phyloP scores from a whole-genome alignment of 768 basidiomycete species.

The Suillus discolor region DNA sequence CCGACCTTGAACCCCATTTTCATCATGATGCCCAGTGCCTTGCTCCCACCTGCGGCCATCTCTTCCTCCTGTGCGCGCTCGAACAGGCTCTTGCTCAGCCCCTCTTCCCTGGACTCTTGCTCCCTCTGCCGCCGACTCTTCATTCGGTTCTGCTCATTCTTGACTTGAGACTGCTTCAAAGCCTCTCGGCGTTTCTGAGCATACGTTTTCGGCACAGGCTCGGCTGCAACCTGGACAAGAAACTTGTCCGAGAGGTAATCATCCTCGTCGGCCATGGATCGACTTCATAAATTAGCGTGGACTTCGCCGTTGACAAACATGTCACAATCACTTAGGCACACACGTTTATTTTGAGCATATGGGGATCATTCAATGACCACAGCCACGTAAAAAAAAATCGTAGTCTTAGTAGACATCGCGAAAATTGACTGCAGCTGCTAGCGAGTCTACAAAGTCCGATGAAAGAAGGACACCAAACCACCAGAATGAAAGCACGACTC shows the following conservation, averaged over 20 bases:
- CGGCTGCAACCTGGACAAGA: conserved; percentile 44
- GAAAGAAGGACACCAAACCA: conserved; percentile 48
- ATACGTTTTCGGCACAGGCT: conserved; percentile 61
- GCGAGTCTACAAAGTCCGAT: conserved; percentile 34
- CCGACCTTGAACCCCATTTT: conserved; percentile 93
- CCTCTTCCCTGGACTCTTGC: conserved; percentile 75
- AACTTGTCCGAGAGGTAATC: conserved; percentile 92
- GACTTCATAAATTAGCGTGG: conserved; percentile 5
- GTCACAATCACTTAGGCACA: conserved; percentile 11
- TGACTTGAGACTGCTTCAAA: conserved; percentile 53
- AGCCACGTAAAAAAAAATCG: conserved; percentile 29
- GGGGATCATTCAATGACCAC: conserved; percentile 18
- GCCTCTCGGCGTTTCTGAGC: conserved; percentile 70
- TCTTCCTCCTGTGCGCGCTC: conserved; percentile 70
- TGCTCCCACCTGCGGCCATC: conserved; percentile 51
- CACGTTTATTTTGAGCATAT: conserved; percentile 3
- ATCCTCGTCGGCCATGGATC: conserved; percentile 72
- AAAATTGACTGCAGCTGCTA: conserved; percentile 24
- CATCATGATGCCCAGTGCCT: conserved; percentile 88
- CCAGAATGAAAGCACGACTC: conserved; percentile 27
- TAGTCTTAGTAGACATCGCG: conserved; percentile 29
- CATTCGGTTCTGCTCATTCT: conserved; percentile 65
- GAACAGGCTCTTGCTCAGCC: conserved; percentile 78
- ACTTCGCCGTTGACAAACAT: conserved; percentile 21
- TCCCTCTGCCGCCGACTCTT: conserved; percentile 70